Percentiles rank a stretch among this genome's conserved stretches.
Evolutionary conservation across 106 monocot genomes (phyloP).

Genomic region (Amphibolis antarctica): DNA sequence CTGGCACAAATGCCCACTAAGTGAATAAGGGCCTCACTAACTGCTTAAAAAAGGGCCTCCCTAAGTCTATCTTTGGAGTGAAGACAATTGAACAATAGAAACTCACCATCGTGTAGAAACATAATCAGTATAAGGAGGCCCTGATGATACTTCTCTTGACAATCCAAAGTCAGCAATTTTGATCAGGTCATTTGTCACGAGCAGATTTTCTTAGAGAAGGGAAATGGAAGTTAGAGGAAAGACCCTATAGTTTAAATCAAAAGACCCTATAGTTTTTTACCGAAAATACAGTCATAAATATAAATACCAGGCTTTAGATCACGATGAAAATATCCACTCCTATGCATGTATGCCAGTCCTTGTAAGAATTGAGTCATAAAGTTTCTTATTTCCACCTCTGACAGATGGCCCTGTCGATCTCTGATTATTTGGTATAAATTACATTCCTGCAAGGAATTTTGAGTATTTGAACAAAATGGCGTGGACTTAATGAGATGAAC

Average conservation of each 20-base stretch:
- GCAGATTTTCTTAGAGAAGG: conserved; percentile 52
- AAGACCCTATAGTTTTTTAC: background rate
- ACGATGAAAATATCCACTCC: conserved; percentile 81
- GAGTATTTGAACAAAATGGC: background rate
- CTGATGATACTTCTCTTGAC: conserved; percentile 77
- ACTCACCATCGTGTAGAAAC: conserved; percentile 96
- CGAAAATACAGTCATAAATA: background rate
- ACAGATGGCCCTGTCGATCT: conserved; percentile 32
- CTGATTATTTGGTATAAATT: conserved; percentile 81
- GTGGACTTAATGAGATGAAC: too few species aligned
- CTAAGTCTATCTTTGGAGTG: too few species aligned
- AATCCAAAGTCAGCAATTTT: conserved; percentile 95
- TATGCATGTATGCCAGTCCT: conserved; percentile 82
- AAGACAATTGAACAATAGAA: background rate
- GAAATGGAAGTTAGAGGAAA: background rate
- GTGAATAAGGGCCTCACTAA: background rate
- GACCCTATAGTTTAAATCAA: background rate
- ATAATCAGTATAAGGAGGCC: conserved; percentile 91
- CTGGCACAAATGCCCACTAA: too few species aligned
- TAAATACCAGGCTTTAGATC: conserved; percentile 84
- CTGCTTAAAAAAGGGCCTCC: background rate
- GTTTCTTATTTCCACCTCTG: conserved; percentile 62
- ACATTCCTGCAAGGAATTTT: conserved; percentile 31
- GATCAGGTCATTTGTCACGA: conserved; percentile 50
- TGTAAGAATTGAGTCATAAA: conserved; percentile 71